Conservation (phyloP, 345 rosid genomes). For the Orychophragmus violaceus region DNA sequence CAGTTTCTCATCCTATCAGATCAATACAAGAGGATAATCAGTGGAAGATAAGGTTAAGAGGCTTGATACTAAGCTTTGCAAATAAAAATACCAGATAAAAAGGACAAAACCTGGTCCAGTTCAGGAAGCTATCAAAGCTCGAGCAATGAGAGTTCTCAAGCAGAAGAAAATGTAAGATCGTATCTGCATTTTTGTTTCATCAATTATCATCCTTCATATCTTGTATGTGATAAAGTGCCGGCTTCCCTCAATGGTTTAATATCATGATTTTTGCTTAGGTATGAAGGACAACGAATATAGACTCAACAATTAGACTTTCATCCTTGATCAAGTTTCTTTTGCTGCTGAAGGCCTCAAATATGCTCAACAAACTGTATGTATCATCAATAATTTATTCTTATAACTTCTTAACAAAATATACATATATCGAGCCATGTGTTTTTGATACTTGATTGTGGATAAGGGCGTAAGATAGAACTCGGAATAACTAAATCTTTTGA, state of each 20-base stretch:
- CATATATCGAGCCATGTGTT: no score
- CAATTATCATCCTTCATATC: neutral
- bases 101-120: slow-evolving; percentile 85
- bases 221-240: neutral
- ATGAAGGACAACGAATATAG: slow-evolving; percentile 99
- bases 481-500: no score
- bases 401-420: no score
- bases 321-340: no score
- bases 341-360: slow-evolving; percentile 94
- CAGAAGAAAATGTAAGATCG: slow-evolving; percentile 66
- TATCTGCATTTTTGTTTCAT: neutral
- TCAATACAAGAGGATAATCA: slow-evolving; percentile 72
- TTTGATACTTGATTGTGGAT: no score
- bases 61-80: slow-evolving; percentile 72
- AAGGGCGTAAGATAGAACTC: no score
- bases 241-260: no score
- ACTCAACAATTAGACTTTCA: no score
- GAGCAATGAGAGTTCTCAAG: slow-evolving; percentile 84
- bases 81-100: slow-evolving; percentile 73
- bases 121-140: slow-evolving; percentile 78
- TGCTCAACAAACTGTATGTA: slow-evolving; percentile 90
- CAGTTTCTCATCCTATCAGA: no score
- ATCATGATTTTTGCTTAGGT: slow-evolving; percentile 41
- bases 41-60: slow-evolving; percentile 78
- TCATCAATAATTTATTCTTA: no score